Conservation (phyloP, 768 basidiomycete genomes). For the Xerocomus spinulosus region DNA sequence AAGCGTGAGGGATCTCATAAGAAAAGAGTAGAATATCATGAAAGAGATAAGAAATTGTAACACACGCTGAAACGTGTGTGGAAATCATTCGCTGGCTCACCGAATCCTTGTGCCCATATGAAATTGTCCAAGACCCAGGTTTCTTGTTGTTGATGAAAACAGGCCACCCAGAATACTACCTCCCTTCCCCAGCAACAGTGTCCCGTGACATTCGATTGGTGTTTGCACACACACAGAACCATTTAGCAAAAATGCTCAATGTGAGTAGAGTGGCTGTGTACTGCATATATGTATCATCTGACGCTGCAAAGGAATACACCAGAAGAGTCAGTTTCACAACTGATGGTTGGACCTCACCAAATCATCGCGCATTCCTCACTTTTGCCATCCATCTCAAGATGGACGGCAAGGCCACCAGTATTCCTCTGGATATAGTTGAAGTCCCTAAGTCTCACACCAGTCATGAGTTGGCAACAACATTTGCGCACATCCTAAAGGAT, state of each 20-base stretch:
- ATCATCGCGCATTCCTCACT: no score
- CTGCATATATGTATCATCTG: no score
- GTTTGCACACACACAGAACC: not conserved
- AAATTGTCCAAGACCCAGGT: not conserved
- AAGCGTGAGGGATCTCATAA: no score
- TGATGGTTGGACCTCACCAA: no score
- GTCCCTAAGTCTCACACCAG: not conserved
- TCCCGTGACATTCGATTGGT: not conserved
- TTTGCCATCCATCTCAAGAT: not conserved
- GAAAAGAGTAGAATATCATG: no score
- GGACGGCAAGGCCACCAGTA: not conserved
- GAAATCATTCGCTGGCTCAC: not conserved
- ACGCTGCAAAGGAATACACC: no score
- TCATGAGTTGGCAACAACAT: not conserved
- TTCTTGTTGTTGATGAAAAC: not conserved
- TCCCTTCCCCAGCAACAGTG: not conserved
- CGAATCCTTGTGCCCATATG: not conserved
- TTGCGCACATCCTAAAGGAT: not conserved
- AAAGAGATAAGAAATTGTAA: no score
- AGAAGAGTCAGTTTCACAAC: no score
- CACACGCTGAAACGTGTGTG: not conserved
- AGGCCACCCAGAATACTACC: no score
- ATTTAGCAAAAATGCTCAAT: not conserved
- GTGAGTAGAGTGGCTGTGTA: not conserved
- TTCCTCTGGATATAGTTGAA: not conserved